Evolutionary conservation across 1,284 basidiomycete species (phyloP), one percentile per base, ranked within the genome.

Genomic region (Fomitopsis pinicola): DNA sequence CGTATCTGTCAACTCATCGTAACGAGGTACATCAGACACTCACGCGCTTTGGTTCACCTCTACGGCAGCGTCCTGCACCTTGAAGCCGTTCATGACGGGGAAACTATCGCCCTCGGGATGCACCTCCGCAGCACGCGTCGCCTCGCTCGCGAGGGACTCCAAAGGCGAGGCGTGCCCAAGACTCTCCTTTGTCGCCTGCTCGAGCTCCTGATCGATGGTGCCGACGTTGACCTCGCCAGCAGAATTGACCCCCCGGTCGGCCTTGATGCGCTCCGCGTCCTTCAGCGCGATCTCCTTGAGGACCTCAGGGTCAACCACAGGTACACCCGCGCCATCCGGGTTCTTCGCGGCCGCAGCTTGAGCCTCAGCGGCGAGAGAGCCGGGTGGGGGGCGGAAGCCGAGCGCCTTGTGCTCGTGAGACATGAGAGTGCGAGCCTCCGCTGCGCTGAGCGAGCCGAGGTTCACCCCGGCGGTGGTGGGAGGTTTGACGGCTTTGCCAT

Each of bases 341-440:
- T 72, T 68, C 58, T 68, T 73, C 4, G 75, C 71, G 5, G 75
- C 73, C 8, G 62, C 66, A 3, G 69, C 67, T 54, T 72, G 72
- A 14, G 73, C 74, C 55, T 71, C 69, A 0, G 73, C 71, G 0
- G 74, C 73, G 38, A 74, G 69, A 12, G 74, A 75, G 42, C 71
- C 72, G 0, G 70, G 66, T n/a, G 75, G 75, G 12, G 74, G 73
- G 14, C 72, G 71, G 66, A 73, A 75, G 1, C 72, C 73, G 1
- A 76, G 70, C 4, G 72, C 73, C 56, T 71, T 72, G 64, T 75
- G 73, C 60, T 76, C 73, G 45, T 68, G 68, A 4, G 73, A 75
- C 69, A 73, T 71, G 22, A 75, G 62, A 55, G 65, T 70, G 22
- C 73, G 66, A 26, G 72, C 72, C 30, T 73, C 72, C 9, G 66